A percentile compares a stretch with the other conserved stretches of the same genome.
phyloP scores from a whole-genome alignment of 768 basidiomycete genomes.

The Panellus pusillus region DNA sequence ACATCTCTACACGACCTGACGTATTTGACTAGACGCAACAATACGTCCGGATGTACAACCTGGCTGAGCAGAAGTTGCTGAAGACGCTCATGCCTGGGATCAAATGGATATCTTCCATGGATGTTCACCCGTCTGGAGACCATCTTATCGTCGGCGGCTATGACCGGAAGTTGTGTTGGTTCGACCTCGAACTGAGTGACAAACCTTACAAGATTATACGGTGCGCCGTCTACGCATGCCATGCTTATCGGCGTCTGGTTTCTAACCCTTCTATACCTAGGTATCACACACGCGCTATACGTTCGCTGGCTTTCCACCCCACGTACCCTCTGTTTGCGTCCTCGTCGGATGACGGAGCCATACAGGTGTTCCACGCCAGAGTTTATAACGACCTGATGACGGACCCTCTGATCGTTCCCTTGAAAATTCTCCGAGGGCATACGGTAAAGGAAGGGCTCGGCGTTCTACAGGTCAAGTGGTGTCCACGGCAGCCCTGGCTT shows the following conservation, averaged over 20 bases:
- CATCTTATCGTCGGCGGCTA: conserved; percentile 97
- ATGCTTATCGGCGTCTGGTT: conserved; percentile 10
- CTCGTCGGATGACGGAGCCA: conserved; percentile 94
- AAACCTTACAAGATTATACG: conserved; percentile 98
- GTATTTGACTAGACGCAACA: conserved; percentile 75
- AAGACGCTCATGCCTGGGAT: conserved; percentile 96
- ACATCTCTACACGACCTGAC: conserved; percentile 17
- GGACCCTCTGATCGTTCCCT: conserved; percentile 94
- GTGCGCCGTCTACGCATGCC: conserved; percentile 40
- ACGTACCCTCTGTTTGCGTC: conserved; percentile 96
- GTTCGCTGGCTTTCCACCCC: conserved; percentile 93
- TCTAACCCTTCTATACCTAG: conserved; percentile 37
- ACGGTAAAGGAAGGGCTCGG: conserved; percentile 82
- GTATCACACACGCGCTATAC: conserved; percentile 92
- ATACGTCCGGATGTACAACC: conserved; percentile 93
- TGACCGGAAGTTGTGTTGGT: conserved; percentile 98
- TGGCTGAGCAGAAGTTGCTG: conserved; percentile 88
- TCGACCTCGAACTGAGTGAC: conserved; percentile 93
- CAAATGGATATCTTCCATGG: conserved; percentile 96
- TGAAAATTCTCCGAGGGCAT: conserved; percentile 96
- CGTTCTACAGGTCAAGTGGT: conserved; percentile 90
- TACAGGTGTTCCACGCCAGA: conserved; percentile 95
- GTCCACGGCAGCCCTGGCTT: conserved; percentile 87
- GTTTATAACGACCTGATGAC: conserved; percentile 96
- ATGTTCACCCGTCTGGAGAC: conserved; percentile 93